These are phyloP conservation scores for Diaporthe citrichinensis DNA, from an alignment of 2,329 filamentous ascomycete species.

Conservation along the genomic window DNA sequence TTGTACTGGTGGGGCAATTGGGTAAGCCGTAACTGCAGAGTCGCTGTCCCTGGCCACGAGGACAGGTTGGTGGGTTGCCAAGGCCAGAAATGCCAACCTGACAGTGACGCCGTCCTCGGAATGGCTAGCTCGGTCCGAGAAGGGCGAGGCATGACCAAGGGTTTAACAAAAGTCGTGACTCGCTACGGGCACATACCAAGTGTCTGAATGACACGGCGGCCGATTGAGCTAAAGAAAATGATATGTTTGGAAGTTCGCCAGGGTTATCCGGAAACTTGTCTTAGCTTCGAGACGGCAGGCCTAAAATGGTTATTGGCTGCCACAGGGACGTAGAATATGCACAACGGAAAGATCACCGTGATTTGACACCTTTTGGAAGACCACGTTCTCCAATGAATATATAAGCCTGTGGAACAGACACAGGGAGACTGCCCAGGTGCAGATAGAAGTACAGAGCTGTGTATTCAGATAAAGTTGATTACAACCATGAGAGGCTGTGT, in stretches of 20 bases:
- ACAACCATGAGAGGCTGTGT: not conserved
- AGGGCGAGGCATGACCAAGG: conserved; percentile 2
- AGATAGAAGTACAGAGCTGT: not conserved
- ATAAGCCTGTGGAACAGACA: not conserved
- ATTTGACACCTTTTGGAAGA: no score
- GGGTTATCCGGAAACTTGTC: not conserved
- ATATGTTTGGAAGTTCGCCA: not conserved
- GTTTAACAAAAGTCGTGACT: conserved; percentile 2
- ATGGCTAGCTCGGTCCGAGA: conserved; percentile 30
- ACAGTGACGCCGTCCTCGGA: not conserved
- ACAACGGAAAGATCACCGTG: not conserved
- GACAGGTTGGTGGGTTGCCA: conserved; percentile 30
- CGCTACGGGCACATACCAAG: not conserved
- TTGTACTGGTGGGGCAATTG: not conserved
- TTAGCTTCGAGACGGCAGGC: not conserved
- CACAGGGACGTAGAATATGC: not conserved
- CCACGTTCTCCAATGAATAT: not conserved
- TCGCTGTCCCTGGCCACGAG: conserved; percentile 11
- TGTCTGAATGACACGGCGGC: not conserved
- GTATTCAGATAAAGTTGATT: not conserved
- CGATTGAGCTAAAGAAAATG: no score
- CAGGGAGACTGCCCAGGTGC: no score
- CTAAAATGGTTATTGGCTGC: not conserved
- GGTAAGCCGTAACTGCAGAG: not conserved
- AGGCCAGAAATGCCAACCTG: conserved; percentile 22